Evolutionary conservation across 345 rosid species (phyloP).

Genomic region (Gossypium ekmanianum): DNA sequence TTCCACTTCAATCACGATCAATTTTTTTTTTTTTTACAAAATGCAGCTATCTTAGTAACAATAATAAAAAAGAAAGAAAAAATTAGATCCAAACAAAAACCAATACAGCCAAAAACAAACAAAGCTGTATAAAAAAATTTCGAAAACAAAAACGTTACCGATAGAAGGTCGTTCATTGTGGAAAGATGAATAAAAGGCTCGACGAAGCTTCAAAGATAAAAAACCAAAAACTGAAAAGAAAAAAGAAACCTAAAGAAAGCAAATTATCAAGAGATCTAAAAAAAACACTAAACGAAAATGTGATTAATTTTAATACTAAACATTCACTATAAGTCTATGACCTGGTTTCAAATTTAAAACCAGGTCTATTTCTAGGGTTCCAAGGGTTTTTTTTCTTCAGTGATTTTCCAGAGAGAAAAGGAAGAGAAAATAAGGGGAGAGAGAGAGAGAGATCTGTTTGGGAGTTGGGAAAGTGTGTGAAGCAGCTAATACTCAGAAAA

Average conservation of each 20-base stretch:
- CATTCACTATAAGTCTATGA: background rate
- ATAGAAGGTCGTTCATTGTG: constrained; percentile 76
- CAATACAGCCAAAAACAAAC: constrained; percentile 5
- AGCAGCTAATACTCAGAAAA: constrained; percentile 1
- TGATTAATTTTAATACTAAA: background rate
- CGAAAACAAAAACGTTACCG: constrained; percentile 38
- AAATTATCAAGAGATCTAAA: constrained; percentile 7
- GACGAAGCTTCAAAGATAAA: constrained; percentile 30
- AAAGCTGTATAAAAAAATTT: background rate
- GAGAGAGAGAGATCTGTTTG: background rate
- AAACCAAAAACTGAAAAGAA: background rate
- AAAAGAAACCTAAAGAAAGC: background rate
- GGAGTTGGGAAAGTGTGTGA: background rate
- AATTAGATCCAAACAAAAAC: constrained; percentile 28
- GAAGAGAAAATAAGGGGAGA: background rate
- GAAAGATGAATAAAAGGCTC: constrained; percentile 24
- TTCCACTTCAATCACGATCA: constrained; percentile 10
- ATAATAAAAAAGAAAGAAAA: background rate
- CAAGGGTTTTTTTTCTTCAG: background rate
- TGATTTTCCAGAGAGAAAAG: background rate
- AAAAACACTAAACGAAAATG: background rate
- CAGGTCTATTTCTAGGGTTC: constrained; percentile 17
- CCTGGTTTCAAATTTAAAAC: constrained; percentile 18
- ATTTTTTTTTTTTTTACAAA: background rate
- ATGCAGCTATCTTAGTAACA: constrained; percentile 20